Evolutionary conservation across 2,329 filamentous ascomycete genomes (phyloP).

Genomic region (Aspergillus piperis): DNA sequence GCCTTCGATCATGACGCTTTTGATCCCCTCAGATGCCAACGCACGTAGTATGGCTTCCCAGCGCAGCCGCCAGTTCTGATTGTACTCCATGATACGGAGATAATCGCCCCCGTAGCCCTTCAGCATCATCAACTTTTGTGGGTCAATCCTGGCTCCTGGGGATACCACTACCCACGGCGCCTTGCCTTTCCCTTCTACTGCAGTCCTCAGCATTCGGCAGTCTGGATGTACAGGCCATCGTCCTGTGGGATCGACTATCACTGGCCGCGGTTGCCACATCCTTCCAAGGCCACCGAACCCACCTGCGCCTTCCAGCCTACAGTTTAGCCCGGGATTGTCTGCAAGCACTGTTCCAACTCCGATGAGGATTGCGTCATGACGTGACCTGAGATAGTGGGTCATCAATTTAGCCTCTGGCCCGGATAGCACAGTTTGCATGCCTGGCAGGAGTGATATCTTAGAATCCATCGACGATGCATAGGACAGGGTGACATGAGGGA

Average conservation of each 20-base stretch:
- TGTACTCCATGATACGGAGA: constrained; percentile 42
- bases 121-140: constrained; percentile 47
- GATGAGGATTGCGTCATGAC: constrained; percentile 80
- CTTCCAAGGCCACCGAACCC: constrained; percentile 56
- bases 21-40: constrained; percentile 62
- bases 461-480: constrained; percentile 91
- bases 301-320: constrained; percentile 65
- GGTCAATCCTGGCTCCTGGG: constrained; percentile 47
- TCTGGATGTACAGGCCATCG: constrained; percentile 66
- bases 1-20: constrained; percentile 89
- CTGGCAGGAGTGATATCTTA: constrained; percentile 72
- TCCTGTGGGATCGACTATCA: constrained; percentile 77
- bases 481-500: constrained; percentile 73
- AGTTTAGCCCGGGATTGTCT: constrained; percentile 85
- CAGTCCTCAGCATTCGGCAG: constrained; percentile 67
- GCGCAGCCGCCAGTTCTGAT: constrained; percentile 51
- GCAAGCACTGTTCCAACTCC: constrained; percentile 81
- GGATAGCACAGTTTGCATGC: constrained; percentile 79
- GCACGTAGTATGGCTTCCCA: constrained; percentile 67
- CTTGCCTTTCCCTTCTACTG: constrained; percentile 64
- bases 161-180: constrained; percentile 72
- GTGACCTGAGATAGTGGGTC: constrained; percentile 85
- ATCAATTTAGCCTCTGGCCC: constrained; percentile 83
- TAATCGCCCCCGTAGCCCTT: constrained; percentile 51
- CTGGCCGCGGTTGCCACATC: constrained; percentile 70